A percentile compares a stretch with the other conserved stretches of the same genome.
phyloP scores from a whole-genome alignment of 83 land plant genomes.

The Picea abies region DNA sequence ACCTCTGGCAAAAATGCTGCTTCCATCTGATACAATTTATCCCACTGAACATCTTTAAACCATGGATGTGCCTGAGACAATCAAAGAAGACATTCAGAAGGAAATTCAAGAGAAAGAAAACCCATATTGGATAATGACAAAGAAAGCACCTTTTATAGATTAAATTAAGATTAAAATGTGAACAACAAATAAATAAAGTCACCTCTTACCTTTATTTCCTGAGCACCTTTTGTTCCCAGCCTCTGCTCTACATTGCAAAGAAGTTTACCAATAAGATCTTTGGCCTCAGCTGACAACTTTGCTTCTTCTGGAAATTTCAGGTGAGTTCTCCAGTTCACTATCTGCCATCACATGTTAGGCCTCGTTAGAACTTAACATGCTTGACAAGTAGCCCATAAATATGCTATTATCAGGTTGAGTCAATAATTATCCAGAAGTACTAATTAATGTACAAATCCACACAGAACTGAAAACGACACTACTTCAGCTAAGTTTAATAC shows the following conservation, averaged over 20 bases:
- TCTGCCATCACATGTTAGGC: conserved; percentile 42
- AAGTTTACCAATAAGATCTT: conserved; percentile 77
- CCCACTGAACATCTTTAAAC: conserved; percentile 84
- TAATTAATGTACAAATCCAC: background rate
- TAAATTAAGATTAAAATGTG: background rate
- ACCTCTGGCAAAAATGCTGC: conserved; percentile 93
- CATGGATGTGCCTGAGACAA: conserved; percentile 73
- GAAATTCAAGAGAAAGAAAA: background rate
- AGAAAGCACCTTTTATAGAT: background rate
- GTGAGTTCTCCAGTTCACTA: conserved; percentile 88
- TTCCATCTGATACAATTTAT: conserved; percentile 73
- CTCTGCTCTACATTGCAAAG: conserved; percentile 90
- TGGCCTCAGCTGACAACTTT: conserved; percentile 81
- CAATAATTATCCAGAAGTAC: background rate
- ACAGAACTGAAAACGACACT: background rate
- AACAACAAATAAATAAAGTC: background rate
- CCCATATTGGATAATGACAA: background rate
- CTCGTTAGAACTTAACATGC: background rate
- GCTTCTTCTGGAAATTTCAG: conserved; percentile 92
- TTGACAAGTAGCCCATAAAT: too few relatives aligned
- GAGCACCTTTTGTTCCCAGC: conserved; percentile 85
- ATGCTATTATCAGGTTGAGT: background rate
- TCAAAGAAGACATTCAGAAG: background rate
- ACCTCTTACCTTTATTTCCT: conserved; percentile 76
- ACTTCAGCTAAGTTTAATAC: too few relatives aligned